Evolutionary conservation across 2,329 filamentous ascomycete species (phyloP), one percentile per base, ranked within the genome.

Genomic region (Neurospora sp.): DNA sequence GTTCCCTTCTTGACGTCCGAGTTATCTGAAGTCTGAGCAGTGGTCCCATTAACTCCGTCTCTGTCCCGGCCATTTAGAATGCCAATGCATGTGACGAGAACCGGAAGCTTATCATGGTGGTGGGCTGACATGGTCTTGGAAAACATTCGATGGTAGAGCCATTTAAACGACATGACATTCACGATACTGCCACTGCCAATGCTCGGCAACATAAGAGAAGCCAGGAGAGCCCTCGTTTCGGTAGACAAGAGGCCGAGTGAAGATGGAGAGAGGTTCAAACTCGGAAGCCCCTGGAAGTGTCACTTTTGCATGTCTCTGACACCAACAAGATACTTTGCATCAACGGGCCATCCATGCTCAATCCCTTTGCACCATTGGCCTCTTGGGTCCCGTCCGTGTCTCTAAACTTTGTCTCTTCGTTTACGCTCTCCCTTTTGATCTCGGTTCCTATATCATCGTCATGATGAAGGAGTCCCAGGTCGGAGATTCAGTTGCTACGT

Each of bases 111-210:
- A 69, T 70, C 69, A 42, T 68, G 70, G 70, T 78, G 75, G 76
- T 77, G 52, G 52, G 52, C 75, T 75, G 76, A 78, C 74, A 67
- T 70, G 38, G 68, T 68, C 19, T 38, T 68, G 67, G 70, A 76
- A 75, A 78, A 76, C 75, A 72, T 75, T 76, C 76, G 76, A 78
- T 76, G 46, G 17, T 72, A n/a, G 66, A 62, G 42, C 71, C 38
- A 38, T 36, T 10, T 33, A 42, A 7, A 38, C 68, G 52, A 36
- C 52, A 62, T 17, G 28, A 62, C 52, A 17, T 9, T 62, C 23
- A 33, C 19, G 23, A 62, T 62, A 62, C 15, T 4, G 52, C 52
- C 8, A 33, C 52, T 62, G 52, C 52, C 52, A 62, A 66, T 52
- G 23, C 58, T 66, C 46, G 52, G 62, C 68, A 52, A 68, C 28